Evolutionary conservation across 1,139 yeast genomes (phyloP), one percentile per base, ranked within the genome.

Genomic region (Yamadazyma atlantica): DNA sequence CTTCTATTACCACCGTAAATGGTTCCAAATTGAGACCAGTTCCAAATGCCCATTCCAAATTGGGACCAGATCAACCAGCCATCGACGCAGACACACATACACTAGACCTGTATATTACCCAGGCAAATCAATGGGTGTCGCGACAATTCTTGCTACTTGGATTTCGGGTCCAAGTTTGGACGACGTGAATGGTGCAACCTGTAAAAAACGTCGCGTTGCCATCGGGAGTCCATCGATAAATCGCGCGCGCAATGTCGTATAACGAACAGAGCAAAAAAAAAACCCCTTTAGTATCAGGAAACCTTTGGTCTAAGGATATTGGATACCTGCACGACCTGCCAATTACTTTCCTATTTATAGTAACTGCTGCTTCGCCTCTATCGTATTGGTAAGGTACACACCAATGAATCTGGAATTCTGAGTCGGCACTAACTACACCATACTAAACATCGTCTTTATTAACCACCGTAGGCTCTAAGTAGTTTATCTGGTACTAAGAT

Each of bases 301-400:
- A n/a, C n/a, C n/a, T n/a, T n/a, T n/a, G 22, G 22, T 6, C 22
- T 19, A 6, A 19, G 22, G 22, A 6, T 26, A 15, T n/a, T 9
- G 7, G 9, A 29, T 4, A 4, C 26, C 26, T 12, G 25, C n/a
- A n/a, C n/a, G n/a, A 31, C 7, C 23, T 22, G 25, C 25, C 34
- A 10, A 31, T 31, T 31, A 31, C 26, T 31, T 31, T 31, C 23
- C 34, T 31, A 31, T 31, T 19, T 19, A 31, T 31, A 31, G 34
- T 21, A 31, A 31, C 25, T 19, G 34, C 16, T 15, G 8, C 17
- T 23, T 21, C 25, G 34, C 34, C 34, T 22, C 34, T 23, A 23
- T 23, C 26, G 12, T n/a, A n/a, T n/a, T n/a, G n/a, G n/a, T n/a
- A n/a, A n/a, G n/a, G n/a, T n/a, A n/a, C n/a, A n/a, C n/a, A n/a